Conservation (phyloP, 371 early-diverging fungal genomes). For the Mucor sp. region DNA sequence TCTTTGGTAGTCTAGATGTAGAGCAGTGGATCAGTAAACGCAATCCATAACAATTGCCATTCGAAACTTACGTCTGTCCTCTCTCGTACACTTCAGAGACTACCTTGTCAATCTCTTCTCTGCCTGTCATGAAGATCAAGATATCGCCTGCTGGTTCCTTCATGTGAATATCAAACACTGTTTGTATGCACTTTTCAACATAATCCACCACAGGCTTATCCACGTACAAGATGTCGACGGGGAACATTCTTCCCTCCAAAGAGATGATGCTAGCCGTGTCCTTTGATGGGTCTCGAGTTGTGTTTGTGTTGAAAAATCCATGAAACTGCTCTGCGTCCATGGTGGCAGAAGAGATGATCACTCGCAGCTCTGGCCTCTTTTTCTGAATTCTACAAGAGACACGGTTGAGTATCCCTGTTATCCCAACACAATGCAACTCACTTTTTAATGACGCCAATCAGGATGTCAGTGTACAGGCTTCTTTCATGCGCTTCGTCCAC, state of each 20-base stretch:
- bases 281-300: slow-evolving; percentile 34
- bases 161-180: slow-evolving; percentile 68
- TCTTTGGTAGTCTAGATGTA: slow-evolving; percentile 28
- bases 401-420: too few relatives aligned
- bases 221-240: slow-evolving; percentile 70
- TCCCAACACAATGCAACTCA: slow-evolving; percentile 25
- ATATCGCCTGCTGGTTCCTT: slow-evolving; percentile 76
- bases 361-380: slow-evolving; percentile 61
- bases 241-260: slow-evolving; percentile 74
- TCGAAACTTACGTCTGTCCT: slow-evolving; percentile 47
- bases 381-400: slow-evolving; percentile 53
- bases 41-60: background rate
- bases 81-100: slow-evolving; percentile 58
- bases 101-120: slow-evolving; percentile 80
- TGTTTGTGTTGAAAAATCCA: slow-evolving; percentile 60
- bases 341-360: slow-evolving; percentile 85
- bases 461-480: slow-evolving; percentile 83
- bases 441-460: slow-evolving; percentile 81
- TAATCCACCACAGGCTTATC: slow-evolving; percentile 62
- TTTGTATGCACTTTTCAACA: slow-evolving; percentile 61
- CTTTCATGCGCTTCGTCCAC: slow-evolving; percentile 96
- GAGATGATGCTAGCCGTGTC: slow-evolving; percentile 67
- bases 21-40: background rate
- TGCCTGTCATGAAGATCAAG: slow-evolving; percentile 83
- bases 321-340: slow-evolving; percentile 70